phyloP scores from a whole-genome alignment of 371 early-diverging fungal species.

The Mucor velutinosus region DNA sequence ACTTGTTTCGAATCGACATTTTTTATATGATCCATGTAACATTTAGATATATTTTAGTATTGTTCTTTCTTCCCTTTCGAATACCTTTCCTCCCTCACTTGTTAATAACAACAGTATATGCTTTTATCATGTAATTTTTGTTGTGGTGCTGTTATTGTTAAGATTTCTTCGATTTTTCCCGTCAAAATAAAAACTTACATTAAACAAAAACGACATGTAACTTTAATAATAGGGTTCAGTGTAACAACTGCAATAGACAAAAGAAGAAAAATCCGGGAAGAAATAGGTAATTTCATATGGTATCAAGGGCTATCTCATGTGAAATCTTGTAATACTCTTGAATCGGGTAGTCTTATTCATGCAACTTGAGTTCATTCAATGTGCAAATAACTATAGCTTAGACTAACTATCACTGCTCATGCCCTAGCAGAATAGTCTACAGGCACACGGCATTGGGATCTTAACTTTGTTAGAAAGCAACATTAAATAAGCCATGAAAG shows the following conservation, averaged over 20 bases:
- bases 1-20: neutral
- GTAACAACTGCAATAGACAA: neutral
- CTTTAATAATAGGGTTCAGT: conserved; percentile 3
- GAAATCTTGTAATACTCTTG: neutral
- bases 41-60: neutral
- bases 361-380: neutral
- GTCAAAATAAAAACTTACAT: neutral
- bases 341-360: neutral
- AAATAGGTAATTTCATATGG: conserved; percentile 1
- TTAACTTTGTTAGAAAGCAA: neutral
- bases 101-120: neutral
- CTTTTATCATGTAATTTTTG: neutral
- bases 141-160: neutral
- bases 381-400: neutral
- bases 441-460: too few species aligned
- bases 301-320: neutral
- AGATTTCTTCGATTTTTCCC: neutral
- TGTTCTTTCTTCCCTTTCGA: neutral
- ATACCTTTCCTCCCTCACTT: neutral
- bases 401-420: too few species aligned
- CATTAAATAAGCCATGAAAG: neutral
- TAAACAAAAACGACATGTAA: neutral
- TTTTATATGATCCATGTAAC: conserved; percentile 2
- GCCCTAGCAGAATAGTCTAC: too few species aligned
- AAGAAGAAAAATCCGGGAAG: neutral